A percentile compares a stretch with the other conserved stretches of the same genome.
phyloP scores from a whole-genome alignment of 306 rosid genomes.

The Macrotyloma uniflorum region DNA sequence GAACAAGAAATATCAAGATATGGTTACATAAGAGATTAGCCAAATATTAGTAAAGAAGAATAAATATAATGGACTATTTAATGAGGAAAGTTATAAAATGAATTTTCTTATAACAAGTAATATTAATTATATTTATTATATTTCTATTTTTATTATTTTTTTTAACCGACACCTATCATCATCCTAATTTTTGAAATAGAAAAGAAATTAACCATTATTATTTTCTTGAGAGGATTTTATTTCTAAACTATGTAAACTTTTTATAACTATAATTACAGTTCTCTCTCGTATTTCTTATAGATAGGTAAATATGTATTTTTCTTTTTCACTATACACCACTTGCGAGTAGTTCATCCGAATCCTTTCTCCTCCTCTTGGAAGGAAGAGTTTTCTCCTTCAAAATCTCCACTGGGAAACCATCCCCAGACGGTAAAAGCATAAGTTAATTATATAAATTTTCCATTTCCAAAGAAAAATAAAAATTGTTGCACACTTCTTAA shows the following conservation, averaged over 20 bases:
- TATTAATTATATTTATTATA: too few relatives aligned
- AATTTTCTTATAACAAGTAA: too few relatives aligned
- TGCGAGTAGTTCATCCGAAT: too few relatives aligned
- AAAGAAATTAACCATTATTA: too few relatives aligned
- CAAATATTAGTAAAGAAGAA: not conserved
- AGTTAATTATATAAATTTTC: not conserved
- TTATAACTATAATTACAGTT: too few relatives aligned
- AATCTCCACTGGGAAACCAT: not conserved
- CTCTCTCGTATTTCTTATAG: not conserved
- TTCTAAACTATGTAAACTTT: too few relatives aligned
- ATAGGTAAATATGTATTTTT: not conserved
- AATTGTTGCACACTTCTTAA: not conserved
- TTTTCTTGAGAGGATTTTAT: too few relatives aligned
- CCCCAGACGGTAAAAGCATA: not conserved
- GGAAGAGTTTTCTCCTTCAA: not conserved
- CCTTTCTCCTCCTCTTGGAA: not conserved
- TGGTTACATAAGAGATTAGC: not conserved
- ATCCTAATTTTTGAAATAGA: too few relatives aligned
- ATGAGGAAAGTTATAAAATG: not conserved
- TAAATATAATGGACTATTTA: too few relatives aligned
- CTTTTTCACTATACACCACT: not conserved
- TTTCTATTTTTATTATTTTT: too few relatives aligned
- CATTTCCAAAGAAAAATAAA: too few relatives aligned
- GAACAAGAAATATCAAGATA: not conserved
- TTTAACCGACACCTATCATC: too few relatives aligned